Evolutionary conservation across 495 filamentous ascomycete genomes (phyloP).

Genomic region (Talaromyces stipitatus): DNA sequence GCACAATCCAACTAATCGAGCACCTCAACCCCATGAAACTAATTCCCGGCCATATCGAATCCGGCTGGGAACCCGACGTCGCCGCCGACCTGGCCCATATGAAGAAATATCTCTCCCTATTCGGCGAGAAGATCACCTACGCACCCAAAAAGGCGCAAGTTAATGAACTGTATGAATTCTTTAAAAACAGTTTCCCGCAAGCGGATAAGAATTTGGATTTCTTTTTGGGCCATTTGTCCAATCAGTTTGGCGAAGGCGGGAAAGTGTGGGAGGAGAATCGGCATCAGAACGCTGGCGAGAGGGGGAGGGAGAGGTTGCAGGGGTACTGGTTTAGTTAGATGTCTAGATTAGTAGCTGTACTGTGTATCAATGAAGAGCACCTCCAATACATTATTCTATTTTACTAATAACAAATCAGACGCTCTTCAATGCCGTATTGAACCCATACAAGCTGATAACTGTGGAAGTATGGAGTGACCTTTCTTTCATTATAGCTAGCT

Average conservation of each 20-base stretch:
- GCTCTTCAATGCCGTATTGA: too few relatives aligned
- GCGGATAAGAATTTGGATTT: slow-evolving; percentile 12
- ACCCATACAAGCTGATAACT: too few relatives aligned
- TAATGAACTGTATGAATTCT: slow-evolving; percentile 21
- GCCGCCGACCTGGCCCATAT: slow-evolving; percentile 18
- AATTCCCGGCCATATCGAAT: slow-evolving; percentile 21
- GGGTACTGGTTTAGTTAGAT: background rate
- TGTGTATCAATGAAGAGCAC: too few relatives aligned
- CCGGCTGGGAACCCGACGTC: slow-evolving; percentile 19
- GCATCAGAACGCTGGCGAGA: slow-evolving; percentile 9
- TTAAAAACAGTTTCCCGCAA: slow-evolving; percentile 20
- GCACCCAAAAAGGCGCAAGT: slow-evolving; percentile 13
- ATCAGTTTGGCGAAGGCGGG: slow-evolving; percentile 17
- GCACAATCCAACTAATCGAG: slow-evolving; percentile 17
- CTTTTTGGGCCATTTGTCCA: slow-evolving; percentile 15
- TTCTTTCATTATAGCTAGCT: too few relatives aligned
- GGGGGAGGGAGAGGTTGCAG: slow-evolving; percentile 1
- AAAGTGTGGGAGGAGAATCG: slow-evolving; percentile 19
- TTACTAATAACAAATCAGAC: too few relatives aligned
- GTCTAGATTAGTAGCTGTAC: too few relatives aligned
- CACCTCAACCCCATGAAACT: slow-evolving; percentile 13
- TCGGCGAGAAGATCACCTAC: slow-evolving; percentile 17
- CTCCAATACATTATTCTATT: too few relatives aligned
- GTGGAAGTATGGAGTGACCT: too few relatives aligned
- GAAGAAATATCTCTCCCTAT: slow-evolving; percentile 13